Evolutionary conservation across 2,329 filamentous ascomycete genomes (phyloP).

Genomic region (Ramularia endophylla): DNA sequence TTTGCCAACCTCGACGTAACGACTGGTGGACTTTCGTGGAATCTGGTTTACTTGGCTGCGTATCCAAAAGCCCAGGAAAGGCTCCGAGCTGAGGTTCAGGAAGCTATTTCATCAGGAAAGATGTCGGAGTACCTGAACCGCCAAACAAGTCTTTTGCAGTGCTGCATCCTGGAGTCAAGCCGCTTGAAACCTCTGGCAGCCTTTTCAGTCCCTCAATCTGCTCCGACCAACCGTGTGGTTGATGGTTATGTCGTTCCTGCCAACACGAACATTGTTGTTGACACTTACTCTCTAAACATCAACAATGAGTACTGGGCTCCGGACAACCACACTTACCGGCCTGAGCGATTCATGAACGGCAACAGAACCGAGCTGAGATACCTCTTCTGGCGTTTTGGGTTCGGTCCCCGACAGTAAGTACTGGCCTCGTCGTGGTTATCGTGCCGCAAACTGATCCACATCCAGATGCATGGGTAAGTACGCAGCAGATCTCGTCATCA

Average conservation of each 20-base stretch:
- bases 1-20: conserved; percentile 47
- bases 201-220: conserved; percentile 2
- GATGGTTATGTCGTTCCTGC: background rate
- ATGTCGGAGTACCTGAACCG: background rate
- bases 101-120: background rate
- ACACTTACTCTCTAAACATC: background rate
- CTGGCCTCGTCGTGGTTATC: too few relatives aligned
- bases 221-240: background rate
- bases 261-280: background rate
- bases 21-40: conserved; percentile 39
- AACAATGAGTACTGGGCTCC: background rate
- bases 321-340: background rate
- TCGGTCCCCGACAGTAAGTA: background rate
- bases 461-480: conserved; percentile 1
- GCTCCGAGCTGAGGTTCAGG: background rate
- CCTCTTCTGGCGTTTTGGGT: background rate
- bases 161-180: background rate
- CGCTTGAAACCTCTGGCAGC: background rate
- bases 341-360: background rate
- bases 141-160: background rate
- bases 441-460: too few relatives aligned
- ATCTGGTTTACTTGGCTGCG: conserved; percentile 38
- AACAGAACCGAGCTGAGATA: conserved; percentile 1
- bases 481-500: background rate
- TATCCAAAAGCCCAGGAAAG: conserved; percentile 19